Conservation (phyloP, 164 flowering plant species). For the Umbilicus rupestris region DNA sequence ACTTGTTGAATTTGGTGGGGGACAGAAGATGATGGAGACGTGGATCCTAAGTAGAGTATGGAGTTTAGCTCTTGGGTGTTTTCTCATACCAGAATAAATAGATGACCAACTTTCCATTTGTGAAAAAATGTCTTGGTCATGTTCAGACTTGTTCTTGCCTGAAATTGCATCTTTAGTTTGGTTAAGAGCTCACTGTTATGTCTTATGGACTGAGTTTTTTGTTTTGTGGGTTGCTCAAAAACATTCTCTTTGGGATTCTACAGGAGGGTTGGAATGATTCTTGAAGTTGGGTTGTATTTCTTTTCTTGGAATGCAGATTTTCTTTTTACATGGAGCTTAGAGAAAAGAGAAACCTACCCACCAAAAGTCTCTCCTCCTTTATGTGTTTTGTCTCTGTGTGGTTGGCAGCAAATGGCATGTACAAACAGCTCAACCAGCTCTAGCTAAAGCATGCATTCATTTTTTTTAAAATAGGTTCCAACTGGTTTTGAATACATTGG, state of each 20-base stretch:
- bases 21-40: slow-evolving; percentile 12
- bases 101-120: slow-evolving; percentile 12
- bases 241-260: slow-evolving; percentile 10
- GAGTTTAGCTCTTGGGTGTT: slow-evolving; percentile 19
- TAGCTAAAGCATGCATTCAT: not conserved
- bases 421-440: not conserved
- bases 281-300: slow-evolving; percentile 10
- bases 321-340: slow-evolving; percentile 11
- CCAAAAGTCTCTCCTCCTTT: slow-evolving; percentile 11
- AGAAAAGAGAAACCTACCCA: slow-evolving; percentile 14
- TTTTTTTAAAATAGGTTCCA: not conserved
- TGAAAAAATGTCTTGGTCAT: slow-evolving; percentile 6
- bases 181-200: not conserved
- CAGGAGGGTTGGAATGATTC: slow-evolving; percentile 13
- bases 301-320: slow-evolving; percentile 5
- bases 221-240: not conserved
- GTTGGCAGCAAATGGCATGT: slow-evolving; percentile 22
- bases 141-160: not conserved
- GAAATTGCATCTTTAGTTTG: not conserved
- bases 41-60: slow-evolving; percentile 18
- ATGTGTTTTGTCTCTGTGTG: slow-evolving; percentile 17
- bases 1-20: slow-evolving; percentile 14
- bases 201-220: not conserved
- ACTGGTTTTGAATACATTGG: not conserved
- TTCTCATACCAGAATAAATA: slow-evolving; percentile 13